A percentile compares a stretch with the other conserved stretches of the same genome.
phyloP scores from a whole-genome alignment of 176 grass and related monocot species.

The Aegilops longissima region DNA sequence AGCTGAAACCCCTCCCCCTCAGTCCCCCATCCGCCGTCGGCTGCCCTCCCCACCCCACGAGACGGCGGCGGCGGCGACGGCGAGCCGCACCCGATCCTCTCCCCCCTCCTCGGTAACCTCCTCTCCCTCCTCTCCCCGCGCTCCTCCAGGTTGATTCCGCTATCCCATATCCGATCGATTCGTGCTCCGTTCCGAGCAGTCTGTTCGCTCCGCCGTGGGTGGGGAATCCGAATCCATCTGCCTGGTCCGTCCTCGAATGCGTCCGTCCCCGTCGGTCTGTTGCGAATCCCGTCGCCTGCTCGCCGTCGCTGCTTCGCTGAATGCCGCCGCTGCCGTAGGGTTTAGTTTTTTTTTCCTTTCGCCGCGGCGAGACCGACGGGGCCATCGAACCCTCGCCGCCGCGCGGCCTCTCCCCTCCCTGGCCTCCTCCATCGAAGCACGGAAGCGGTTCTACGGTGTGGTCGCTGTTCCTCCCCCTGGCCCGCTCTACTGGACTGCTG shows the following conservation, averaged over 20 bases:
- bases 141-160: neutral
- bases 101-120: neutral
- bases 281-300: neutral
- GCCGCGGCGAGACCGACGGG: neutral
- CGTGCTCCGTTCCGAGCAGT: neutral
- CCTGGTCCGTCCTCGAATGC: neutral
- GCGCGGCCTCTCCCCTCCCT: neutral
- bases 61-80: neutral
- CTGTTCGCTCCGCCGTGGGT: neutral
- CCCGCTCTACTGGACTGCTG: neutral
- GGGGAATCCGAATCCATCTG: neutral
- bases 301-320: neutral
- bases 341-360: neutral
- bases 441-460: neutral
- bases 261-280: neutral
- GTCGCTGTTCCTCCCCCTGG: neutral
- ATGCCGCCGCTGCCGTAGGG: neutral
- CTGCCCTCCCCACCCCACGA: slow-evolving; percentile 7
- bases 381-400: neutral
- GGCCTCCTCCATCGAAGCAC: neutral
- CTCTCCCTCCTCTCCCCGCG: neutral
- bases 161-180: slow-evolving; percentile 2
- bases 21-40: neutral
- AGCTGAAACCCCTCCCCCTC: slow-evolving; percentile 1
- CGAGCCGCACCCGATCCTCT: slow-evolving; percentile 18